Base-by-base conservation (phyloP, 768 basidiomycete species). In the Phaeolepiota aurea region DNA sequence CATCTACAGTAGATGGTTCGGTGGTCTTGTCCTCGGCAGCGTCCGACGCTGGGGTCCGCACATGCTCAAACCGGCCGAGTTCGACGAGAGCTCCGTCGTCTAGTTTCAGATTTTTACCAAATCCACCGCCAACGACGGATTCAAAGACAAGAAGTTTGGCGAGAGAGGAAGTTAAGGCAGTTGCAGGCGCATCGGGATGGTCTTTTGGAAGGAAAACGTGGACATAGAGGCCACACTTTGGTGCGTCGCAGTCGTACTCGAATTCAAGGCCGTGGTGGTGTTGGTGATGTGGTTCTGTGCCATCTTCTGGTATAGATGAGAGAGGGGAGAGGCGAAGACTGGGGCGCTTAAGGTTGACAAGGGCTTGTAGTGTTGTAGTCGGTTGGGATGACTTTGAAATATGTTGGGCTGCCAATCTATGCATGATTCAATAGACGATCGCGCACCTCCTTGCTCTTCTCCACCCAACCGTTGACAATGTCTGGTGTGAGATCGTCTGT, bases 271-370 rank as follows among this genome's bases (percentile, higher is more conserved):
- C 77, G 50, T 91, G 87, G 38, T 79, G 77, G 36, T 79, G 48
- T 25, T 71, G 57, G 28, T 69, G 57, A 22, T 64, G 55, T 37
- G 46, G 37, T n/a, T 35, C 33, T 19, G 51, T 43, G 16, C 50
- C 43, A 12, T 72, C 71, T 19, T 78, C 73, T 23, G 68, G 65
- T 2, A 66, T 52, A 11, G 72, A 53, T 3, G 69, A 51, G 14
- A 86, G 65, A 1, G 82, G 88, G 5, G 79, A 80, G 3, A 93
- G 74, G 10, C 82, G 76, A 22, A 97, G 71, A 1, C 88, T 81
- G 1, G 92, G 92, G 3, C 92, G 77, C 56, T 93, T 94, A 50
- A 96, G 78, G 55, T 96, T 97, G 48, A 96, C 91, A 22, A 93
- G 72, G 0, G 92, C 92, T 63, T 96, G 92, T 0, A 97, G 69